phyloP scores from a whole-genome alignment of 140 eudicot species.

The Flaveria floridana region DNA sequence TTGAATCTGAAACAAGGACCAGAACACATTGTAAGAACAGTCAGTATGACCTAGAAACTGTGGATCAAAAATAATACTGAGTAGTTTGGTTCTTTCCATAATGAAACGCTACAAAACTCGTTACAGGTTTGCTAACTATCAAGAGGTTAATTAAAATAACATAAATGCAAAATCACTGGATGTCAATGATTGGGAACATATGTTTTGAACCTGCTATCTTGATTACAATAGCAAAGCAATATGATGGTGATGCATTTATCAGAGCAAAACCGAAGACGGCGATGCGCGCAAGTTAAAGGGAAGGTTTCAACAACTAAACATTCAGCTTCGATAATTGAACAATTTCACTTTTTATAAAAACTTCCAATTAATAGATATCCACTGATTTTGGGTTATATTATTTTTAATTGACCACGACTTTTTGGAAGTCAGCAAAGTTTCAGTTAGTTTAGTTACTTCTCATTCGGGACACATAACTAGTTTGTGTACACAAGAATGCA shows the following conservation, averaged over 20 bases:
- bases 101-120: constrained; percentile 3
- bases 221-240: background rate
- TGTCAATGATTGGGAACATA: background rate
- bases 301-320: background rate
- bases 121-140: background rate
- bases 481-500: too few species aligned
- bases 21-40: constrained; percentile 10
- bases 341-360: too few species aligned
- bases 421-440: background rate
- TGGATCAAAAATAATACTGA: constrained; percentile 1
- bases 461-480: background rate
- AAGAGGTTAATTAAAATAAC: background rate
- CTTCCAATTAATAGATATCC: background rate
- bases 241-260: background rate
- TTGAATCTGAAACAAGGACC: constrained; percentile 31
- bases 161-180: background rate
- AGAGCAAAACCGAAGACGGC: background rate
- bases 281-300: background rate
- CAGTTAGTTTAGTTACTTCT: background rate
- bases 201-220: background rate
- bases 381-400: background rate
- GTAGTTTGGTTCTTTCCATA: background rate
- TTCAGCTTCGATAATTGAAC: background rate
- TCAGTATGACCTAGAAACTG: background rate
- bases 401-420: background rate